Percentiles rank a stretch among this genome's conserved stretches.
These are phyloP conservation scores for Chytriomyces confervae DNA, from an alignment of 192 early-diverging fungal genomes.

Conservation along the genomic window DNA sequence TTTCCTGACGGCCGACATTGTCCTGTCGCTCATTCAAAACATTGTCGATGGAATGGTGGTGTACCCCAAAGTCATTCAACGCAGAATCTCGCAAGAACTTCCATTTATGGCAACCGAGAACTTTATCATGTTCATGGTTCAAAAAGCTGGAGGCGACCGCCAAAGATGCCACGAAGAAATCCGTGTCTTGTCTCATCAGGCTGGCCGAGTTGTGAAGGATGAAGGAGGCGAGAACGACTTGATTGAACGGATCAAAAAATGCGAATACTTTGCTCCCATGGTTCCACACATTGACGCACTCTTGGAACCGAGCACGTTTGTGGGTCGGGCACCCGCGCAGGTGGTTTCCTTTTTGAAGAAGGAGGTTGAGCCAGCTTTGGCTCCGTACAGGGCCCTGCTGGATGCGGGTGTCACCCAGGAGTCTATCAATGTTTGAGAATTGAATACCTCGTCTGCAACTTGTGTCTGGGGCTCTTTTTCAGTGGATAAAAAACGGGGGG, in stretches of 20 bases:
- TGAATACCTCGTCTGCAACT: no score
- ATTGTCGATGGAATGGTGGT: constrained; percentile 97
- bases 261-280: constrained; percentile 89
- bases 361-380: constrained; percentile 83
- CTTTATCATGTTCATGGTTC: constrained; percentile 99
- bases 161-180: constrained; percentile 98
- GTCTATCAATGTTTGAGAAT: constrained; percentile 73
- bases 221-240: constrained; percentile 94
- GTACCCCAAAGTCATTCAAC: constrained; percentile 92
- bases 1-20: constrained; percentile 95
- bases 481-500: no score
- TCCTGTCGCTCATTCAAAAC: constrained; percentile 94
- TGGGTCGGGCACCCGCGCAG: constrained; percentile 93
- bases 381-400: constrained; percentile 72
- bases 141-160: constrained; percentile 86
- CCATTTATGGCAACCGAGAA: constrained; percentile 99
- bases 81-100: constrained; percentile 90
- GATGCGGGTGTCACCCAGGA: constrained; percentile 64
- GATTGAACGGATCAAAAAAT: constrained; percentile 83
- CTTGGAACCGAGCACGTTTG: constrained; percentile 89
- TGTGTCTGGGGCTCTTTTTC: no score
- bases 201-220: constrained; percentile 88
- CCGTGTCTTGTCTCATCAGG: constrained; percentile 92
- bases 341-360: constrained; percentile 82
- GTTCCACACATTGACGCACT: constrained; percentile 68